Evolutionary conservation across 202 grass and related monocot genomes (phyloP).

Genomic region (Zoysia matrella): DNA sequence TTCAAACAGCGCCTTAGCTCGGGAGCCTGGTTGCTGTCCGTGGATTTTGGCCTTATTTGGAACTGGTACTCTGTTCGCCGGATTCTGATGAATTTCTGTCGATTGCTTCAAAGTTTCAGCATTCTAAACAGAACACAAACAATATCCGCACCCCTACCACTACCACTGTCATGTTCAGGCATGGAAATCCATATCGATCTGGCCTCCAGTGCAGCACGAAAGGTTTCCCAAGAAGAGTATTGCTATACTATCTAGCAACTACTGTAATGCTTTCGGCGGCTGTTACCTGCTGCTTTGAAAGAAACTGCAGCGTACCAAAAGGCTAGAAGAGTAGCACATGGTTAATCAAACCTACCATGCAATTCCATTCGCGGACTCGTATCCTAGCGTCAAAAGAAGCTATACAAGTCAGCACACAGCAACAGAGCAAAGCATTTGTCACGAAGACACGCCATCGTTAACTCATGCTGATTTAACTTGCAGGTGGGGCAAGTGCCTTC

Average conservation of each 20-base stretch:
- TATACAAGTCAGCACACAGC: constrained; percentile 35
- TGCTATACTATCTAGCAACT: no score
- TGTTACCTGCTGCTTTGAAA: not conserved
- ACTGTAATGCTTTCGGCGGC: no score
- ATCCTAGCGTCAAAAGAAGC: not conserved
- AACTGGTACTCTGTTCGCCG: not conserved
- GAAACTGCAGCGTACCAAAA: no score
- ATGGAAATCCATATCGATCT: not conserved
- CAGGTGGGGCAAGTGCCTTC: not conserved
- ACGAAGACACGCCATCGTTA: not conserved
- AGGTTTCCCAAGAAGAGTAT: not conserved
- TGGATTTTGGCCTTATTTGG: no score
- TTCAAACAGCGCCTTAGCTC: no score
- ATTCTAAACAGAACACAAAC: not conserved
- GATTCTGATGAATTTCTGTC: no score
- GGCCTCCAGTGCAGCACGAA: not conserved
- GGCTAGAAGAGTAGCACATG: not conserved
- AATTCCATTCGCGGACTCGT: not conserved
- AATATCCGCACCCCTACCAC: not conserved
- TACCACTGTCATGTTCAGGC: not conserved
- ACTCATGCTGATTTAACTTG: not conserved
- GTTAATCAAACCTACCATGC: not conserved
- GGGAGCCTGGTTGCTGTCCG: no score
- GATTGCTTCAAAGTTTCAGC: not conserved
- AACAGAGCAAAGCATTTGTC: not conserved